These are phyloP conservation scores for Diplodia sapinea DNA, from an alignment of 2,329 filamentous ascomycete species.

Conservation along the genomic window DNA sequence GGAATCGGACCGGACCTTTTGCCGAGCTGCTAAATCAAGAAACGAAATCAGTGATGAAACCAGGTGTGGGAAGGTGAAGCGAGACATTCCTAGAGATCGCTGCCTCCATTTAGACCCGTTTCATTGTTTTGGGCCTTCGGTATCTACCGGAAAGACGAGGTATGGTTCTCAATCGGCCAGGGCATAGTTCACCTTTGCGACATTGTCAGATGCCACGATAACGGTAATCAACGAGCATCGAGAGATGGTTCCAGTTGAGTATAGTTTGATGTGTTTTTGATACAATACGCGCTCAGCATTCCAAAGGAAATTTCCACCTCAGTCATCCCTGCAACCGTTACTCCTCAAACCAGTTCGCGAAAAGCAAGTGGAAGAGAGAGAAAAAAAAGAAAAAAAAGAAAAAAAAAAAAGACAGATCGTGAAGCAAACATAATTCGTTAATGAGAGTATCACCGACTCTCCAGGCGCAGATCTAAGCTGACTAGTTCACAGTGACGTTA, in stretches of 20 bases:
- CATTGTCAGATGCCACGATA: no score
- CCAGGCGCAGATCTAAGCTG: background rate
- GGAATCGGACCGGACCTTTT: background rate
- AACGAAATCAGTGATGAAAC: background rate
- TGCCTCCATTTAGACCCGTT: background rate
- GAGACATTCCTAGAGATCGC: background rate
- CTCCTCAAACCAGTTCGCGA: background rate
- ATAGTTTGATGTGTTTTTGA: background rate
- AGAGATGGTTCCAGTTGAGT: no score
- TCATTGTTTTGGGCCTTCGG: no score
- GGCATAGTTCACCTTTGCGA: no score
- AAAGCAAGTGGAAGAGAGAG: background rate
- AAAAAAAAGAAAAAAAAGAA: background rate
- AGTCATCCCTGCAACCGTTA: background rate
- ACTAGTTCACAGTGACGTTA: background rate
- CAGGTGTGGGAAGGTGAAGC: background rate
- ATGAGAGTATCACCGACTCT: background rate
- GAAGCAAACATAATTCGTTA: background rate
- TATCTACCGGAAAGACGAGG: background rate
- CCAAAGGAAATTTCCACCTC: background rate
- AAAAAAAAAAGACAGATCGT: background rate
- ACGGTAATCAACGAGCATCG: no score
- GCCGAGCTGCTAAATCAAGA: background rate
- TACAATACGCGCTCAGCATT: background rate
- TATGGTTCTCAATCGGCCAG: background rate